Percentiles rank a stretch among this genome's conserved stretches.
Conservation (phyloP, 2,329 filamentous ascomycete species). For the Reticulascus tulasneorum region DNA sequence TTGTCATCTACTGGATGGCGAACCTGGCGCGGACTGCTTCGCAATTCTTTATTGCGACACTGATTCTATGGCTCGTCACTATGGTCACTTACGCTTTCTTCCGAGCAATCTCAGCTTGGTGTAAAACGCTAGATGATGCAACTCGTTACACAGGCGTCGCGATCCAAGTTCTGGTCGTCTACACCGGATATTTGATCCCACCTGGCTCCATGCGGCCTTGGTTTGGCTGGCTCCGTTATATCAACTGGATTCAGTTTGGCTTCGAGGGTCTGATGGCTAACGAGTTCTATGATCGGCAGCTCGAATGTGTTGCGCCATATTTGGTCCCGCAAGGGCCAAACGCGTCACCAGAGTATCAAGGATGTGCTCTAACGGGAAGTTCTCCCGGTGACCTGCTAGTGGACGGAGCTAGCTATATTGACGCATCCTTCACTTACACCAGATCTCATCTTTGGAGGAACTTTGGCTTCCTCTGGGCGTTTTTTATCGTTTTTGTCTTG, state of each 20-base stretch:
- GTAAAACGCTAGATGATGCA: constrained; percentile 42
- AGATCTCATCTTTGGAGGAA: constrained; percentile 59
- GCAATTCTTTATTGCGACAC: constrained; percentile 58
- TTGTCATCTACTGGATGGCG: constrained; percentile 60
- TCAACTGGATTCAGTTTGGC: constrained; percentile 51
- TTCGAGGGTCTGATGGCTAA: constrained; percentile 67
- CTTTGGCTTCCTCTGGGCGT: constrained; percentile 47
- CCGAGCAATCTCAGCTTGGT: constrained; percentile 43
- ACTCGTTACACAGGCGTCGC: constrained; percentile 24
- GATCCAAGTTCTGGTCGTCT: constrained; percentile 22
- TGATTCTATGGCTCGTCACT: constrained; percentile 51
- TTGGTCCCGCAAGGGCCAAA: constrained; percentile 49
- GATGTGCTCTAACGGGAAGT: constrained; percentile 56
- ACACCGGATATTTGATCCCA: constrained; percentile 45
- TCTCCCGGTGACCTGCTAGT: constrained; percentile 48
- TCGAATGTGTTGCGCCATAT: constrained; percentile 51
- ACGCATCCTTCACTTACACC: constrained; percentile 47
- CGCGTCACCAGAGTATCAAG: constrained; percentile 48
- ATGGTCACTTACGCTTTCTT: constrained; percentile 54
- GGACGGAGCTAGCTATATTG: constrained; percentile 52
- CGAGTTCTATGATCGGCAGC: constrained; percentile 52
- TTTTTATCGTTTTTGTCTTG: constrained; percentile 44
- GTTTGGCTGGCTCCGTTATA: constrained; percentile 53
- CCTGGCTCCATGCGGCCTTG: constrained; percentile 39
- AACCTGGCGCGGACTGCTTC: constrained; percentile 51